phyloP scores from a whole-genome alignment of 176 grass and related monocot genomes.

The Puya raimondii region DNA sequence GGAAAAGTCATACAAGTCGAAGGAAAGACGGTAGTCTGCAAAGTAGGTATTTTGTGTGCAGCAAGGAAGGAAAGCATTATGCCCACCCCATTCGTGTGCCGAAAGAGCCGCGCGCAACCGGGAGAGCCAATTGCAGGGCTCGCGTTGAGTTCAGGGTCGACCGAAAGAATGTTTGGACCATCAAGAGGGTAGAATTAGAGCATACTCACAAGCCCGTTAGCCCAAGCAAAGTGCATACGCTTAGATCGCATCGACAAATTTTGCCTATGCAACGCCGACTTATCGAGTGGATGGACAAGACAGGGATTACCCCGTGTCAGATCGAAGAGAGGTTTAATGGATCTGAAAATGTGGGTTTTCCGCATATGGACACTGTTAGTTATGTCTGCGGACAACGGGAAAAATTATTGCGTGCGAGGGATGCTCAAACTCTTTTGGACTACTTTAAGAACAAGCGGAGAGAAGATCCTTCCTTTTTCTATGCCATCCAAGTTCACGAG shows the following conservation, averaged over 20 bases:
- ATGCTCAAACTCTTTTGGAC: not conserved
- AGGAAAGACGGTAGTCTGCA: constrained; percentile 8
- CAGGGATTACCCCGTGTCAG: not conserved
- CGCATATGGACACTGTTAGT: no score
- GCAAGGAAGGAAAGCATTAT: constrained; percentile 11
- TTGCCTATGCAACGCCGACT: not conserved
- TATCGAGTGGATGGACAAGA: not conserved
- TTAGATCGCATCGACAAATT: not conserved
- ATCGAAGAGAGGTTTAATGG: not conserved
- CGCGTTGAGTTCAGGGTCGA: constrained; percentile 8
- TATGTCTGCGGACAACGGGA: not conserved
- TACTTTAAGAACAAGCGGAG: not conserved
- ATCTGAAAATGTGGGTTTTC: no score
- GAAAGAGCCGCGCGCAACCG: not conserved
- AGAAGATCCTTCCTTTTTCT: not conserved
- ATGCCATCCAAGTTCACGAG: constrained; percentile 3
- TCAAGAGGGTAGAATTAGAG: constrained; percentile 7
- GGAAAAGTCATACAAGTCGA: not conserved
- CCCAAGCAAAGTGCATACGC: not conserved
- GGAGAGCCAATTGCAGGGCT: not conserved
- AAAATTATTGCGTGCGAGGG: not conserved
- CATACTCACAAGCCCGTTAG: constrained; percentile 10
- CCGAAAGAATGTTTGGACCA: constrained; percentile 16
- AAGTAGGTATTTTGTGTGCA: constrained; percentile 17
- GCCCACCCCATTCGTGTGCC: not conserved